Percentiles rank a stretch among this genome's conserved stretches.
Conservation (phyloP, 371 early-diverging fungal species). For the Gilbertella persicaria region DNA sequence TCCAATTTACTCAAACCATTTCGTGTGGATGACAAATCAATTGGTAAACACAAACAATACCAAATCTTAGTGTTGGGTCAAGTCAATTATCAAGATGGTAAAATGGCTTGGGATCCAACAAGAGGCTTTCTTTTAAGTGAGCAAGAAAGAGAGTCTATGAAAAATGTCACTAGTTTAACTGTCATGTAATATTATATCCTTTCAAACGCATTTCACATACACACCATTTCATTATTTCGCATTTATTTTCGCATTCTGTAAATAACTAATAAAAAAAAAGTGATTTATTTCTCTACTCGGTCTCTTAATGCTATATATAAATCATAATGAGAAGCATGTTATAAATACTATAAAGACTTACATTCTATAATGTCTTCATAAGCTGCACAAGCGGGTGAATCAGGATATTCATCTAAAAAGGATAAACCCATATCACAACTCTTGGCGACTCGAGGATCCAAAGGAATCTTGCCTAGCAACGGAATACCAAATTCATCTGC, state of each 20-base stretch:
- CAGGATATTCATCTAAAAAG: constrained; percentile 85
- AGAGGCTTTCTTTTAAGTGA: constrained; percentile 37
- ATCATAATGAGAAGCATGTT: background rate
- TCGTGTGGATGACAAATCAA: constrained; percentile 43
- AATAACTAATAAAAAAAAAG: background rate
- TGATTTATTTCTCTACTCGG: constrained; percentile 6
- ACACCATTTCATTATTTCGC: background rate
- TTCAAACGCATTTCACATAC: background rate
- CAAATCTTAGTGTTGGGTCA: constrained; percentile 45
- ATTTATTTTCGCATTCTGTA: background rate
- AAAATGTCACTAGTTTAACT: constrained; percentile 35
- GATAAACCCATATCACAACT: constrained; percentile 86
- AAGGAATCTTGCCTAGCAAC: constrained; percentile 86
- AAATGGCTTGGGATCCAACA: constrained; percentile 26
- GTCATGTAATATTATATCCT: constrained; percentile 25
- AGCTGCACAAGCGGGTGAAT: constrained; percentile 83
- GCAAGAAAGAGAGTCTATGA: constrained; percentile 40
- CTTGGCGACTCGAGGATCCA: constrained; percentile 87
- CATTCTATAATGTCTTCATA: constrained; percentile 71
- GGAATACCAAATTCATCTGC: constrained; percentile 74
- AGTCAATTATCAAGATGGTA: constrained; percentile 30
- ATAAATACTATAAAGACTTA: constrained; percentile 22
- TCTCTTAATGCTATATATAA: constrained; percentile 17
- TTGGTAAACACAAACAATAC: constrained; percentile 48
- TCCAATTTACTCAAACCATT: constrained; percentile 36